Percentiles rank a stretch among this genome's conserved stretches.
phyloP scores from a whole-genome alignment of 2,329 filamentous ascomycete genomes.

The Diaporthe caulivora region DNA sequence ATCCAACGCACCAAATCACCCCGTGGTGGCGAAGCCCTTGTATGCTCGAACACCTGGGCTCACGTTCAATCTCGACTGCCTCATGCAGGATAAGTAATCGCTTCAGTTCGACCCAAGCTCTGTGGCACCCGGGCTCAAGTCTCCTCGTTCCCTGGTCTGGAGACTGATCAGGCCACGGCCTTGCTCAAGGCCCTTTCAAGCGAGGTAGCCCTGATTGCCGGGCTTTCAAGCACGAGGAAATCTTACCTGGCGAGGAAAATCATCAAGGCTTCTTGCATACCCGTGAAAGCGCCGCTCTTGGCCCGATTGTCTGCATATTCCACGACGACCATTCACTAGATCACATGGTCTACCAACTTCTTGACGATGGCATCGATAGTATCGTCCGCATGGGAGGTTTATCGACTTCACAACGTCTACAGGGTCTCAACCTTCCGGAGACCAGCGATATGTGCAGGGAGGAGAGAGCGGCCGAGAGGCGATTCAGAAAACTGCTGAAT shows the following conservation, averaged over 20 bases:
- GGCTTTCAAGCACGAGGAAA: constrained; percentile 79
- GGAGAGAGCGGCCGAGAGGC: constrained; percentile 45
- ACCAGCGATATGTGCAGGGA: background rate
- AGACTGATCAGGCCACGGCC: constrained; percentile 63
- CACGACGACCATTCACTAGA: constrained; percentile 65
- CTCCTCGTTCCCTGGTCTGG: constrained; percentile 58
- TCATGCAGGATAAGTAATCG: constrained; percentile 43
- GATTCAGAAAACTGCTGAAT: constrained; percentile 41
- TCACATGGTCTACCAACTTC: constrained; percentile 70
- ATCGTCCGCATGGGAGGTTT: constrained; percentile 73
- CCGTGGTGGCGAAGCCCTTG: constrained; percentile 57
- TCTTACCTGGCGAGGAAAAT: constrained; percentile 70
- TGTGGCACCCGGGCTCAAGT: constrained; percentile 42
- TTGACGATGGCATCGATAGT: constrained; percentile 59
- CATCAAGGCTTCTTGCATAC: constrained; percentile 66
- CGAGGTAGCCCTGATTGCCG: constrained; percentile 63
- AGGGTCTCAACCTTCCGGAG: constrained; percentile 60
- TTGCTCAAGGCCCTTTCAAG: constrained; percentile 65
- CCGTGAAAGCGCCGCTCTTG: constrained; percentile 53
- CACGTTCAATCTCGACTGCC: constrained; percentile 56
- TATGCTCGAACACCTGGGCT: constrained; percentile 65
- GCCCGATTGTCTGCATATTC: constrained; percentile 66
- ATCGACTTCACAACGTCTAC: constrained; percentile 66
- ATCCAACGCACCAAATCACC: constrained; percentile 34
- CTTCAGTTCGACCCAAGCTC: constrained; percentile 41